Conservation (phyloP, 2,329 filamentous ascomycete genomes). For the Sporothrix globosa region DNA sequence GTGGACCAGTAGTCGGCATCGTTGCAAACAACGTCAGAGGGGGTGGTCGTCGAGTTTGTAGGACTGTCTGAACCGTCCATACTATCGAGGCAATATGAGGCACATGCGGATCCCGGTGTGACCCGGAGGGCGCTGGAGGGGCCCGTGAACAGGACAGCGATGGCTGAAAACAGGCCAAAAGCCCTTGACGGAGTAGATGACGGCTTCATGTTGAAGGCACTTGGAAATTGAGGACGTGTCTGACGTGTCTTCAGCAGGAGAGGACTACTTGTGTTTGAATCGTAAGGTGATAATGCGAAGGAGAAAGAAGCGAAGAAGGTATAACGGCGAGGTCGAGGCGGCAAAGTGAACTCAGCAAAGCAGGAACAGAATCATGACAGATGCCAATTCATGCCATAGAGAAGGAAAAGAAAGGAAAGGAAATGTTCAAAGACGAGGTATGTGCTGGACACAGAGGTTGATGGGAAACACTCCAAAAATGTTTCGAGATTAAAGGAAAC, state of each 20-base stretch:
- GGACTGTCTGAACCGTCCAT: slow-evolving; percentile 42
- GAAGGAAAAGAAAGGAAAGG: not conserved
- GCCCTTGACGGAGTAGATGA: not conserved
- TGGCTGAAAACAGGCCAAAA: not conserved
- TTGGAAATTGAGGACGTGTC: not conserved
- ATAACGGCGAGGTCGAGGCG: slow-evolving; percentile 1
- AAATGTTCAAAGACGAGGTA: not conserved
- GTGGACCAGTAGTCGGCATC: slow-evolving; percentile 48
- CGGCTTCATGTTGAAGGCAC: not conserved
- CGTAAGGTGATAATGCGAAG: not conserved
- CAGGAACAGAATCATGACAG: slow-evolving; percentile 30
- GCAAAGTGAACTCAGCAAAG: not conserved
- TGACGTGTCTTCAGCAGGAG: not conserved
- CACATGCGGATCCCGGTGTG: slow-evolving; percentile 56
- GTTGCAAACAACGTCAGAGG: slow-evolving; percentile 53
- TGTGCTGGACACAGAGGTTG: no score
- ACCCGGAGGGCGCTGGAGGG: slow-evolving; percentile 47
- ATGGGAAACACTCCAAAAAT: not conserved
- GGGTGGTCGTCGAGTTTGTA: slow-evolving; percentile 45
- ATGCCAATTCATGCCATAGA: slow-evolving; percentile 2
- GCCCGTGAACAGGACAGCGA: slow-evolving; percentile 28
- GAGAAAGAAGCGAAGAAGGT: not conserved
- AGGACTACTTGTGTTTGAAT: no score
- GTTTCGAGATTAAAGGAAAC: not conserved
- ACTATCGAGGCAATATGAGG: slow-evolving; percentile 52